phyloP scores from a whole-genome alignment of 2,329 filamentous ascomycete species.

The Colletotrichum falcatum region DNA sequence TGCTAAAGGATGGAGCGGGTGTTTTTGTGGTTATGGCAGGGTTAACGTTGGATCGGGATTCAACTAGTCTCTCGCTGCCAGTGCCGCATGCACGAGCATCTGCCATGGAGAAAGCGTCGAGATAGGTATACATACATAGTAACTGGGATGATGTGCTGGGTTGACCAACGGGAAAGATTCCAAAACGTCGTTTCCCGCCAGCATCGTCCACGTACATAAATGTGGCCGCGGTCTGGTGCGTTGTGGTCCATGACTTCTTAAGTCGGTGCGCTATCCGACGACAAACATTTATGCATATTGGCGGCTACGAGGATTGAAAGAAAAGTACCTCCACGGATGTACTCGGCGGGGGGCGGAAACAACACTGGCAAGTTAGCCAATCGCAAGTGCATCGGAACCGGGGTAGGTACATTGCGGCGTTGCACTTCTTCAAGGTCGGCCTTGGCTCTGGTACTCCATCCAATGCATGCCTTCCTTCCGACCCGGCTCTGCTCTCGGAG shows the following conservation, averaged over 20 bases:
- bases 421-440: slow-evolving; percentile 15
- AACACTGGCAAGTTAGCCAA: slow-evolving; percentile 8
- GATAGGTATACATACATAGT: too few relatives aligned
- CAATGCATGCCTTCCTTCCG: too few relatives aligned
- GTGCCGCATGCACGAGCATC: background rate
- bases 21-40: background rate
- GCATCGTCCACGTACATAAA: too few relatives aligned
- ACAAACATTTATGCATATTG: background rate
- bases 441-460: too few relatives aligned
- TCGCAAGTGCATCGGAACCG: slow-evolving; percentile 26
- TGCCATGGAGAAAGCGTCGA: slow-evolving; percentile 1
- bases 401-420: slow-evolving; percentile 22
- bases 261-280: slow-evolving; percentile 35
- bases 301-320: background rate
- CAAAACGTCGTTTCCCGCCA: background rate
- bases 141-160: background rate
- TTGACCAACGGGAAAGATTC: background rate
- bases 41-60: background rate
- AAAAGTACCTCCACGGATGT: background rate
- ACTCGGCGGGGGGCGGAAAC: background rate
- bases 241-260: slow-evolving; percentile 25
- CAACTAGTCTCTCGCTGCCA: background rate
- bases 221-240: background rate
- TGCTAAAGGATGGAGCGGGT: background rate
- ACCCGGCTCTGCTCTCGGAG: background rate